Conservation (phyloP, 1,139 yeast species). For the Suhomyces kunorum region DNA sequence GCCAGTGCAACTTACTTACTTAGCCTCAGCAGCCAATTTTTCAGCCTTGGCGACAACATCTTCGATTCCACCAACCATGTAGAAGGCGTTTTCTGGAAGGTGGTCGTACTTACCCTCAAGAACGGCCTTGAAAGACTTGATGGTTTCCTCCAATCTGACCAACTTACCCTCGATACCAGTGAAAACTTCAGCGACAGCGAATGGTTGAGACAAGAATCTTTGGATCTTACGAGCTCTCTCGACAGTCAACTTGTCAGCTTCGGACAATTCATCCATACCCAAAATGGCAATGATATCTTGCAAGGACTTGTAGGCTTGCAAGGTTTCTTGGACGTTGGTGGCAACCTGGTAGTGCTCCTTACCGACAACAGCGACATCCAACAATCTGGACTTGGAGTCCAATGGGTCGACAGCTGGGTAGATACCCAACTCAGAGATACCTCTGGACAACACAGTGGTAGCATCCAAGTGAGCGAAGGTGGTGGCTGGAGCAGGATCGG, state of each 20-base stretch:
- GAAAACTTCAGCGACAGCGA: conserved; percentile 99
- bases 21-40: conserved; percentile 93
- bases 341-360: conserved; percentile 98
- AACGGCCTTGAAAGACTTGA: conserved; percentile 93
- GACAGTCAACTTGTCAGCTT: conserved; percentile 96
- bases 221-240: conserved; percentile 99
- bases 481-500: conserved; percentile 99
- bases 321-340: conserved; percentile 92
- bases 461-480: conserved; percentile 99
- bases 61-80: conserved; percentile 99
- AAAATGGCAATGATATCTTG: conserved; percentile 99
- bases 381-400: conserved; percentile 98
- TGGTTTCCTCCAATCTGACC: conserved; percentile 94
- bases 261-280: conserved; percentile 99
- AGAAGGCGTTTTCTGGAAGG: conserved; percentile 99
- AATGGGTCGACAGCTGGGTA: conserved; percentile 99
- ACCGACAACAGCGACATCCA: conserved; percentile 96
- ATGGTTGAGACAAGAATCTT: conserved; percentile 99
- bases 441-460: conserved; percentile 99
- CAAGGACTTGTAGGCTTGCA: conserved; percentile 99
- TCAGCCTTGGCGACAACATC: conserved; percentile 98
- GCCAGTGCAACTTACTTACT: conserved; percentile 53
- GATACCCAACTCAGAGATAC: conserved; percentile 99
- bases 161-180: conserved; percentile 99
- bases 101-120: conserved; percentile 98